Conservation (phyloP, 2,329 filamentous ascomycete species). For the Ustulina deusta region DNA sequence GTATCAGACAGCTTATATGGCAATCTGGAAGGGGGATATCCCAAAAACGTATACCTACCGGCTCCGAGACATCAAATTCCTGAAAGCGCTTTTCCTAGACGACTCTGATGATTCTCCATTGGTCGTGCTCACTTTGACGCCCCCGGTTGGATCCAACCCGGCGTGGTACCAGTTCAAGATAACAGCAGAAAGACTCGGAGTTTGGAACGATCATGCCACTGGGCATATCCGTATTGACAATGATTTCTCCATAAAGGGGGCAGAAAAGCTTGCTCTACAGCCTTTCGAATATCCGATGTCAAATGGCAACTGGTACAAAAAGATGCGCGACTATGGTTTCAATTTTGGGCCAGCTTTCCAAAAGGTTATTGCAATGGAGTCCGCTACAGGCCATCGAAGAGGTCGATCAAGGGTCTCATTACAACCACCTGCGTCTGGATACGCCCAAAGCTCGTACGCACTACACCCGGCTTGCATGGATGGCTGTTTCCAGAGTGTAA, state of each 20-base stretch:
- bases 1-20: conserved; percentile 9
- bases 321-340: not conserved
- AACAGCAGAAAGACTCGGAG: not conserved
- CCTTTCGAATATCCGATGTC: conserved; percentile 2
- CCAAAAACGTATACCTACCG: not conserved
- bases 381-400: not conserved
- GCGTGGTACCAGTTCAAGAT: conserved; percentile 12
- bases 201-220: conserved; percentile 4
- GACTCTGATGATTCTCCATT: conserved; percentile 3
- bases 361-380: conserved; percentile 8
- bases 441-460: not conserved
- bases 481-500: conserved; percentile 19
- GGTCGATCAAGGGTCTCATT: conserved; percentile 3
- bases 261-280: not conserved
- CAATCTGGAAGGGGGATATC: not conserved
- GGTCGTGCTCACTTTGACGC: conserved; percentile 1
- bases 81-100: not conserved
- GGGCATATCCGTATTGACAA: conserved; percentile 11
- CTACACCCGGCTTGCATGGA: conserved; percentile 18
- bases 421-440: not conserved
- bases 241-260: not conserved
- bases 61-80: conserved; percentile 17
- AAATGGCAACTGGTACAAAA: conserved; percentile 9
- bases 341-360: conserved; percentile 11
- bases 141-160: not conserved